Base-by-base conservation (phyloP, 2,329 filamentous ascomycete species). In the Polytolypa hystricis region DNA sequence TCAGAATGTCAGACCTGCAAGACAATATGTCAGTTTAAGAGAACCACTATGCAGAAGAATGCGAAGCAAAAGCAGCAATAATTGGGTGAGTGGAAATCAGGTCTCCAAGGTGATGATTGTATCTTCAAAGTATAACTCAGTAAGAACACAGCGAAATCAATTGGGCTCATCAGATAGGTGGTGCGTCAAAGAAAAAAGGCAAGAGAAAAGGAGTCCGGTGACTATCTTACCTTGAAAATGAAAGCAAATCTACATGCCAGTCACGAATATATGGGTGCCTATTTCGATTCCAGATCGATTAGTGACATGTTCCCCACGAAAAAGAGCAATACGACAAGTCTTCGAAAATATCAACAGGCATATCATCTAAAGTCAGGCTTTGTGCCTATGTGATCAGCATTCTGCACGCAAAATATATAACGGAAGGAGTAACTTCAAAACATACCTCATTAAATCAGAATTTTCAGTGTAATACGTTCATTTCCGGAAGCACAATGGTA, bases 361-460 rank as follows among this genome's bases (percentile, higher is more conserved):
- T 54, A 54, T 57, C 56, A 61, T 60, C 57, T 56, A 54, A 47
- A 51, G 47, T 62, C 58, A 61, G 57, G 55, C 56, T 64, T 47
- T 31, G 40, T 42, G 48, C 50, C 43, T 42, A 43, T 41, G 18
- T 12, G 26, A 35, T 47, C 37, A 48, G 45, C 34, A 42, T 47
- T 40, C 27, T 32, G 26, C 27, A 33, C 35, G 17, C 21, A 33
- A 19, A 12, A 27, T 33, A 30, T 37, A 38, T 33, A 10, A 40
- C 33, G 3, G 8, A 37, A 23, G 35, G 8, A 16, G 10, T 9
- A 26, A 18, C 30, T 4, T 18, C 3, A 30, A 4, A 29, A 58
- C 62, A 50, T 52, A 69, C 73, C 73, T 77, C 73, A 77, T 77
- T 77, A 77, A 77, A 77, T 78, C 74, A 78, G 74, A 77, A 74